Evolutionary conservation across 2,329 filamentous ascomycete species (phyloP), one percentile per base, ranked within the genome.

Genomic region (Apiospora malaysiana): DNA sequence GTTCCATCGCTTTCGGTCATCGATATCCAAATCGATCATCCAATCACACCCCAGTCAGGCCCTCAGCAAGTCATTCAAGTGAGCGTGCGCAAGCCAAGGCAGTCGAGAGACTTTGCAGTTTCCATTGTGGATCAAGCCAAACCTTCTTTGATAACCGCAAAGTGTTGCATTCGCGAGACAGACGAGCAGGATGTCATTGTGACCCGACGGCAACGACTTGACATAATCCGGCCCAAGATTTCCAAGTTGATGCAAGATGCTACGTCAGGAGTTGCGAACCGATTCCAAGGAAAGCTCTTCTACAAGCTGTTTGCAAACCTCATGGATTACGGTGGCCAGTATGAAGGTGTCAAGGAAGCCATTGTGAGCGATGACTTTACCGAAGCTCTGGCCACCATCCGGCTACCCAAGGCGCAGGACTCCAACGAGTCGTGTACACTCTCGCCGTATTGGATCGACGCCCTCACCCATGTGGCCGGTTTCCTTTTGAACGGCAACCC

Each of bases 271-370:
- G 16, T 12, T 9, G 21, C 49, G 16, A 56, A 23, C 6, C 7
- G 49, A 21, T 27, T 67, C 25, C 40, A 45, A 25, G 10, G 23
- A 12, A 16, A 25, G 65, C 40, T 67, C 8, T 23, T 67, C 16
- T 67, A 67, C 66, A 42, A 18, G 42, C 42, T 67, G 1, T 67
- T 67, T 27, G 25, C 66, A 3, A 23, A 67, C 23, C 8, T 46
- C 8, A 9, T 67, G n/a, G 23, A 67, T 2, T 42, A 47, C 23
- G 21, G n/a, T 12, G 23, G 37, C 9, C 25, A 45, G 25, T 81
- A 76, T 71, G 74, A 77, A 56, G 75, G 74, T 6, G 68, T 81
- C 65, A 71, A 78, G 40, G 77, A 80, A 59, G 76, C 76, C 7
- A 72, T 75, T 56, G 66, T 80, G 21, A 73, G 72, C 9, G 70